Evolutionary conservation across 2,329 filamentous ascomycete species (phyloP).

Genomic region (Penicillium fuscoglaucum): DNA sequence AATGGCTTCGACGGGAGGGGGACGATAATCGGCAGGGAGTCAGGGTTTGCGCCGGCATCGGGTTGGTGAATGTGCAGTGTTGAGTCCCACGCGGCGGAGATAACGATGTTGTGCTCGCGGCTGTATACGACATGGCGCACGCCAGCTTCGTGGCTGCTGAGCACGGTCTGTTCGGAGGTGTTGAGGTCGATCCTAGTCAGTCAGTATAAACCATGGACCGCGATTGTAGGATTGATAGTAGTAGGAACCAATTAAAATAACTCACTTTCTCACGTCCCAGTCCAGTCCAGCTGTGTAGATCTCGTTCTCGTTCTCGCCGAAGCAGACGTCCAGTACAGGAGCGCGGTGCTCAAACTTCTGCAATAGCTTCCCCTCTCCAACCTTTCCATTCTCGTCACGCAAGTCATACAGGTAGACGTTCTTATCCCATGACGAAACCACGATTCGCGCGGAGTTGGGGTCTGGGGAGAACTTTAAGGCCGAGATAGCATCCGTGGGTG

Average conservation of each 20-base stretch:
- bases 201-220: conserved; percentile 9
- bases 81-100: conserved; percentile 91
- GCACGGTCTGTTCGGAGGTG: conserved; percentile 68
- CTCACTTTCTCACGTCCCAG: conserved; percentile 75
- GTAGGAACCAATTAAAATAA: conserved; percentile 42
- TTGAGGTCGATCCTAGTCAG: conserved; percentile 64
- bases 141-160: conserved; percentile 76
- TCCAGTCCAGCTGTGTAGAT: conserved; percentile 87
- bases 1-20: conserved; percentile 83
- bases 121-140: conserved; percentile 85
- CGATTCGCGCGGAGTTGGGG: conserved; percentile 70
- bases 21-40: conserved; percentile 62
- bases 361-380: conserved; percentile 63
- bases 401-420: conserved; percentile 88
- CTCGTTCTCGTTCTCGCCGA: conserved; percentile 77
- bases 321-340: conserved; percentile 88
- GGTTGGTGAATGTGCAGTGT: conserved; percentile 79
- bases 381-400: conserved; percentile 53
- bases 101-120: conserved; percentile 70
- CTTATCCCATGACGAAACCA: conserved; percentile 95
- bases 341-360: conserved; percentile 77
- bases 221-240: conserved; percentile 59
- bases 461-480: conserved; percentile 79
- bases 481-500: conserved; percentile 85
- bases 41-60: conserved; percentile 47